Percentiles rank a stretch among this genome's conserved stretches.
These are phyloP conservation scores for Meyerozyma elateridarum DNA, from an alignment of 1,139 yeast species.

Conservation along the genomic window DNA sequence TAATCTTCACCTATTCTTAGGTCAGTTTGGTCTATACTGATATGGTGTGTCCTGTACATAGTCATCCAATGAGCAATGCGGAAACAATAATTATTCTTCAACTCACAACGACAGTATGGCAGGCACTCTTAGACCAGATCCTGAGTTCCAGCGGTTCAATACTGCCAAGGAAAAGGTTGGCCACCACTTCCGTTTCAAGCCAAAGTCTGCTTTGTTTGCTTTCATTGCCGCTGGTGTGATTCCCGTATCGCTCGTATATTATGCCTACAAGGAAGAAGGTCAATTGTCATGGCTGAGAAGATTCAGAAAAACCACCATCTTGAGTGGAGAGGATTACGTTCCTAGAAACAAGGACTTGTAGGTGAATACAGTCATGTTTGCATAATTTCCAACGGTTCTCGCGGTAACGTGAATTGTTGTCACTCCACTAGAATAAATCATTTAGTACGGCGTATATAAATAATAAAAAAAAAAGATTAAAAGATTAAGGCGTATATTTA, in stretches of 20 bases:
- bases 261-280: slow-evolving; percentile 38
- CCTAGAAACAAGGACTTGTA: slow-evolving; percentile 46
- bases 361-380: too few relatives aligned
- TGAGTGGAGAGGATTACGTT: slow-evolving; percentile 35
- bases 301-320: slow-evolving; percentile 34
- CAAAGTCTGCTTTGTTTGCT: slow-evolving; percentile 35
- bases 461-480: neutral
- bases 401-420: too few relatives aligned
- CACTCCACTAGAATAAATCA: too few relatives aligned
- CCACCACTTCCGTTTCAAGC: slow-evolving; percentile 41
- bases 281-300: slow-evolving; percentile 27
- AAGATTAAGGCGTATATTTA: too few relatives aligned
- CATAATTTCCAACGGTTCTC: too few relatives aligned
- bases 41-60: slow-evolving; percentile 2
- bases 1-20: too few relatives aligned
- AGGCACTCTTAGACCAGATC: slow-evolving; percentile 43
- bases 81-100: neutral
- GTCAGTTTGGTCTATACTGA: too few relatives aligned
- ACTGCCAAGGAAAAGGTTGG: slow-evolving; percentile 40
- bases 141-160: slow-evolving; percentile 40
- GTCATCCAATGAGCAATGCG: slow-evolving; percentile 3
- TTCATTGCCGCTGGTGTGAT: slow-evolving; percentile 34
- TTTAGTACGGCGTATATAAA: too few relatives aligned
- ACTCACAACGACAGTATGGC: too few relatives aligned
- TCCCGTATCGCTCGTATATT: slow-evolving; percentile 34